Evolutionary conservation across 164 flowering plant genomes (phyloP), one percentile per base, ranked within the genome.

Genomic region (Platanus orientalis): DNA sequence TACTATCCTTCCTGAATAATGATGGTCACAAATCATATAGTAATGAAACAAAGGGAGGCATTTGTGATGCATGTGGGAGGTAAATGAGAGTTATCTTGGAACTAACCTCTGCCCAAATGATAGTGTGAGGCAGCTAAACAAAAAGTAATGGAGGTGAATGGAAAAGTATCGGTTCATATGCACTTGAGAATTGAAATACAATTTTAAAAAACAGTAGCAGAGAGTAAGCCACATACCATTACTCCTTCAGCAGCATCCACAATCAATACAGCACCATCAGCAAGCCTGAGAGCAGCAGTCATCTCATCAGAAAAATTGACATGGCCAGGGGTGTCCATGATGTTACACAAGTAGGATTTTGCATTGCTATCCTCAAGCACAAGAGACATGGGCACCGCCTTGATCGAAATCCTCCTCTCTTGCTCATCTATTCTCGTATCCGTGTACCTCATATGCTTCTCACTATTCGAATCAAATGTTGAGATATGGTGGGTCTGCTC

Each of bases 391-490:
- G 99, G 99, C 39, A 92, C 84, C 3, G 94, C 80, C 79, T 95
- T 95, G 28, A 95, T 95, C 7, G 98, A 92, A 68, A 95, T 90
- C 79, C 85, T 83, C 66, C 99, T 84, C 83, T 95, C 99, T 57
- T 95, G 99, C 76, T 95, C 99, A 76, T 95, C 99, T 60, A 95
- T 79, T 75, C 99, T 84, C 0, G 99, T 95, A 72, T 95, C 99
- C 0, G 99, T 95, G 70, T 95, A 95, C 68, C 97, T 84, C 92
- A 87, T 86, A 66, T 92, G 99, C 78, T 86, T 92, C 85, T 95
- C 99, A 69, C 90, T 88, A 17, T 84, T 72, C 14, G 72, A 48
- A 76, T 90, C 94, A 70, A 95, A 95, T 0, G 99, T 92, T 0
- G 89, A 79, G 45, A 87, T 83, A 51, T 80, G 88, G 63, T 95